A percentile compares a stretch with the other conserved stretches of the same genome.
Conservation (phyloP, 345 rosid genomes). For the Camelina laxa region DNA sequence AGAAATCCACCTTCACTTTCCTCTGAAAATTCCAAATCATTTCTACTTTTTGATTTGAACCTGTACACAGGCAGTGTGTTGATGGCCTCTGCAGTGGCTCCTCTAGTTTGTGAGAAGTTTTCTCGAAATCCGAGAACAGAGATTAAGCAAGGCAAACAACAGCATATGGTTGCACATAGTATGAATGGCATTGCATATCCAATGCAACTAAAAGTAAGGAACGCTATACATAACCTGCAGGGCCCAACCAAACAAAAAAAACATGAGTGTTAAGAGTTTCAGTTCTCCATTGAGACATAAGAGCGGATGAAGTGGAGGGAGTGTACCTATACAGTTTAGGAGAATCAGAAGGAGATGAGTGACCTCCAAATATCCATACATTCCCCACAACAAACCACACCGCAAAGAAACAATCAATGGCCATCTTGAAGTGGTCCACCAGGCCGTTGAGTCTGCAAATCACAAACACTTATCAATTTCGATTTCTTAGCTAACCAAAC, state of each 20-base stretch:
- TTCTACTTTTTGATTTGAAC: constrained; percentile 55
- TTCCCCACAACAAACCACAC: constrained; percentile 97
- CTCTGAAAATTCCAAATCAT: constrained; percentile 52
- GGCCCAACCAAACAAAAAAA: constrained; percentile 24
- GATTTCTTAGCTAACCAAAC: constrained; percentile 1
- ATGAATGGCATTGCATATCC: constrained; percentile 97
- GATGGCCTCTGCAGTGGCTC: constrained; percentile 71
- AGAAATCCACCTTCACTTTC: constrained; percentile 71
- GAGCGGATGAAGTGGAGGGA: constrained; percentile 3
- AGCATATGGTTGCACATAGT: constrained; percentile 86
- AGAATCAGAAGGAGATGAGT: constrained; percentile 73
- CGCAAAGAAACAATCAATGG: constrained; percentile 87
- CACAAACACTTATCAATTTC: constrained; percentile 11
- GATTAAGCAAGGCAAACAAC: constrained; percentile 90
- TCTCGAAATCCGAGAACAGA: constrained; percentile 80
- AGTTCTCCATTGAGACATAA: not conserved
- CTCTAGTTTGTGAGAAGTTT: constrained; percentile 77
- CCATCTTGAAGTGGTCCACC: constrained; percentile 89
- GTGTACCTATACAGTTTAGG: constrained; percentile 82
- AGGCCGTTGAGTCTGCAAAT: constrained; percentile 66
- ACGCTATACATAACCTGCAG: constrained; percentile 89
- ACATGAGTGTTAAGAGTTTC: constrained; percentile 9
- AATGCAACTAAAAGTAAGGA: constrained; percentile 88
- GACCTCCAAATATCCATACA: constrained; percentile 95
- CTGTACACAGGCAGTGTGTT: constrained; percentile 76